phyloP scores from a whole-genome alignment of 306 rosid genomes.

The Acacia crassicarpa region DNA sequence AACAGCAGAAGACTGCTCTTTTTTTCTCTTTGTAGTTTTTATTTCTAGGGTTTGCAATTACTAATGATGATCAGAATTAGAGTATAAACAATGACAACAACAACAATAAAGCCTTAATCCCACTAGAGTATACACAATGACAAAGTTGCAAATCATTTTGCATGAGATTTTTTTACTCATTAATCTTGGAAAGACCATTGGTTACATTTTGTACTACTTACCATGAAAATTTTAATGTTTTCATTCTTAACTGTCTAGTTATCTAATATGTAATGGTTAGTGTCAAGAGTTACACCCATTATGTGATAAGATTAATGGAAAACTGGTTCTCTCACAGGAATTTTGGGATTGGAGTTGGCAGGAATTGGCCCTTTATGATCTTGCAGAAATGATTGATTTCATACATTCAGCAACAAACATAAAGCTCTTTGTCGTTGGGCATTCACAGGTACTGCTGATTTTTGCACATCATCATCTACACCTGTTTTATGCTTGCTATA shows the following conservation, averaged over 20 bases:
- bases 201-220: neutral
- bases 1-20: slow-evolving; percentile 4
- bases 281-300: neutral
- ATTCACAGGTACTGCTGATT: slow-evolving; percentile 74
- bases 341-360: slow-evolving; percentile 99
- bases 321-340: slow-evolving; percentile 51
- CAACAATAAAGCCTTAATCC: too few relatives aligned
- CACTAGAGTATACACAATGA: slow-evolving; percentile 1
- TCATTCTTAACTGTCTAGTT: neutral
- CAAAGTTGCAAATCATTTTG: neutral
- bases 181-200: slow-evolving; percentile 13
- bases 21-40: neutral
- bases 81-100: neutral
- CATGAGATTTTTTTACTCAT: slow-evolving; percentile 1
- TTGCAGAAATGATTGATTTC: slow-evolving; percentile 69
- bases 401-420: slow-evolving; percentile 51
- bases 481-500: slow-evolving; percentile 17
- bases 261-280: slow-evolving; percentile 6
- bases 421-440: slow-evolving; percentile 81
- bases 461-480: slow-evolving; percentile 18
- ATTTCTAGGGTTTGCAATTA: slow-evolving; percentile 1
- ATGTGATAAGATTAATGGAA: slow-evolving; percentile 21
- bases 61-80: neutral
- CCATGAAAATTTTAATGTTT: slow-evolving; percentile 12
- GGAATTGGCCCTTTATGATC: slow-evolving; percentile 77